phyloP scores from a whole-genome alignment of 768 basidiomycete species.

The Suillus subluteus region DNA sequence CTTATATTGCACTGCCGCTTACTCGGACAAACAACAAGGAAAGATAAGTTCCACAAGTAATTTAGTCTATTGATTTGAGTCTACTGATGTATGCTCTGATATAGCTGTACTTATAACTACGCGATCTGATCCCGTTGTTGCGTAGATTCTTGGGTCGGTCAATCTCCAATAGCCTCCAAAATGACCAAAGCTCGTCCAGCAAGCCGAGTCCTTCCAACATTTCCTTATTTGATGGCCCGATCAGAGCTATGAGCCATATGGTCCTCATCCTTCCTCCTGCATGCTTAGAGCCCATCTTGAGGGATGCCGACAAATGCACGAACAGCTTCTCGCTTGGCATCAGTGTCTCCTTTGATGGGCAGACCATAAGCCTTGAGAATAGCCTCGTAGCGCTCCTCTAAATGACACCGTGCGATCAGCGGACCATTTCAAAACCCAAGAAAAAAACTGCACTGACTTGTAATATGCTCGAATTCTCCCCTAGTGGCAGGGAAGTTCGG shows the following conservation, averaged over 20 bases:
- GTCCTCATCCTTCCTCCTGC: not conserved
- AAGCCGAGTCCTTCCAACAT: not conserved
- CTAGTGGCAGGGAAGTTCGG: conserved; percentile 40
- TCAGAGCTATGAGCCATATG: not conserved
- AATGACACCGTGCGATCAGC: not conserved
- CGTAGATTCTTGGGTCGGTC: not conserved
- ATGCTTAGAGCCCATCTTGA: conserved; percentile 20
- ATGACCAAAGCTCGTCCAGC: not conserved
- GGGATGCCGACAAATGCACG: conserved; percentile 42
- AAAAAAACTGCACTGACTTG: conserved; percentile 32
- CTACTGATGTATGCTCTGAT: not conserved
- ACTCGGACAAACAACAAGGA: no score
- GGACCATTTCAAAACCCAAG: not conserved
- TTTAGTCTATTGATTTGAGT: not conserved
- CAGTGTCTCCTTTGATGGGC: conserved; percentile 42
- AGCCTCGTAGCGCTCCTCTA: conserved; percentile 47
- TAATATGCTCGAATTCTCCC: conserved; percentile 51
- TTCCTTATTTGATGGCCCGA: not conserved
- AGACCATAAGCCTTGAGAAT: conserved; percentile 39
- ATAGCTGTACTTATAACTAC: not conserved
- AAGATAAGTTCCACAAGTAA: conserved; percentile 3
- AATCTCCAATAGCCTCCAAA: not conserved
- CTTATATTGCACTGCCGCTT: no score
- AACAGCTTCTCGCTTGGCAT: conserved; percentile 42
- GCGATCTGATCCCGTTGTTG: not conserved